Evolutionary conservation across 1,139 yeast species (phyloP).

Genomic region (Kluyveromyces sp.): DNA sequence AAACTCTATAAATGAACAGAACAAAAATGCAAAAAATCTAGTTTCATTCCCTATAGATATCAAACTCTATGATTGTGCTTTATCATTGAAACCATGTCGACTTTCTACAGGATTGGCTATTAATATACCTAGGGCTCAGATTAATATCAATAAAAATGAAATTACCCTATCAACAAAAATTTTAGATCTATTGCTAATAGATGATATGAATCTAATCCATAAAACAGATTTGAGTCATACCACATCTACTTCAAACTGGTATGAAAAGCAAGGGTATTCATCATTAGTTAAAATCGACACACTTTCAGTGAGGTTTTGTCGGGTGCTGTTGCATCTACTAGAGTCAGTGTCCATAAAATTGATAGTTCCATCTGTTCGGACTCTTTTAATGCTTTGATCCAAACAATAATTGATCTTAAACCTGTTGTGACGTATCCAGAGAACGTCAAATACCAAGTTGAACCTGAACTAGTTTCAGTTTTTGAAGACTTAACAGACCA

Average conservation of each 20-base stretch:
- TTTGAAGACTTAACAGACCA: slow-evolving; percentile 42
- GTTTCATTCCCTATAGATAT: slow-evolving; percentile 27
- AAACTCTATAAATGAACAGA: neutral
- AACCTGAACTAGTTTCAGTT: slow-evolving; percentile 37
- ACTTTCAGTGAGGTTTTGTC: slow-evolving; percentile 2
- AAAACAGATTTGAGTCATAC: neutral
- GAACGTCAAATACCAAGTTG: slow-evolving; percentile 46
- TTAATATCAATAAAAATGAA: neutral
- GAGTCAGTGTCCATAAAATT: slow-evolving; percentile 42
- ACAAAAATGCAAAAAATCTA: no score
- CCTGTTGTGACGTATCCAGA: slow-evolving; percentile 54
- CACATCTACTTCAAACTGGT: slow-evolving; percentile 12
- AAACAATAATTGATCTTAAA: slow-evolving; percentile 62
- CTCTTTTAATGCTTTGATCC: slow-evolving; percentile 64
- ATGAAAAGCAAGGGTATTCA: slow-evolving; percentile 20
- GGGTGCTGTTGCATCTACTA: slow-evolving; percentile 30
- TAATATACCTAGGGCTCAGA: neutral
- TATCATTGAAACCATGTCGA: slow-evolving; percentile 55
- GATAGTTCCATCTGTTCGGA: slow-evolving; percentile 72
- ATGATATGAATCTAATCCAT: slow-evolving; percentile 35
- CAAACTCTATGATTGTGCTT: slow-evolving; percentile 42
- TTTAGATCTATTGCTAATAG: slow-evolving; percentile 42
- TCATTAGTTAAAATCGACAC: slow-evolving; percentile 19
- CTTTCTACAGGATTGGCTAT: slow-evolving; percentile 43
- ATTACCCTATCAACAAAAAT: neutral